Evolutionary conservation across 192 early-diverging fungal genomes (phyloP), one percentile per base, ranked within the genome.

Genomic region (Backusella sp.): DNA sequence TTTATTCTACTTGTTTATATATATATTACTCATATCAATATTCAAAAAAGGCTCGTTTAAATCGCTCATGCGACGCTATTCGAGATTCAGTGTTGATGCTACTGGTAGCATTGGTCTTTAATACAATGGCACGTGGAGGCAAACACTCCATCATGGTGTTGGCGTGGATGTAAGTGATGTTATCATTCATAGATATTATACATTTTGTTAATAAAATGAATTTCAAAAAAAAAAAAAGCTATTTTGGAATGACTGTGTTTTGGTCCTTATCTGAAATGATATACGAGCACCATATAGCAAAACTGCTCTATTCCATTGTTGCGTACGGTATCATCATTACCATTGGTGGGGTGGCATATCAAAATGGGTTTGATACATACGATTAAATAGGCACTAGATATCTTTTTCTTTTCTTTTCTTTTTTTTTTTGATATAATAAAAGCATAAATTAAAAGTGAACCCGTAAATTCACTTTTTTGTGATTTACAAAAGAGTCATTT

Each of bases 201-300:
- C 35, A 2, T 49, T 21, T 49, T 49, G 19, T 49, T 59, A 11
- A 21, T 59, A 11, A 21, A 21, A 21, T 9, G 5, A 53, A 53
- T 12, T 11, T 7, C n/a, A 49, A 0, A 21, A n/a, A n/a, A n/a
- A n/a, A n/a, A n/a, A n/a, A n/a, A 62, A 69, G 68, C 23, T 69
- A 69, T 69, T 69, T 69, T 37, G 68, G 34, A 4, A 36, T 69
- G 35, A 23, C 68, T 2, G n/a, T 69, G 23, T 14, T 69, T 41
- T 69, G 68, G 68, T 69, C 68, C n/a, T 23, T 69, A 41, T 69
- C 21, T 9, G 68, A 69, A 41, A 37, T 69, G 68, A 69, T 69
- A 69, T 69, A n/a, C 3, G 34, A 35, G 8, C 68, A 69, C 41
- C 68, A 69, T 23, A 41, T 69, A 26, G 36, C 68, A 26, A 69